phyloP scores from a whole-genome alignment of 495 filamentous ascomycete genomes.

The Talaromyces proteolyticus region DNA sequence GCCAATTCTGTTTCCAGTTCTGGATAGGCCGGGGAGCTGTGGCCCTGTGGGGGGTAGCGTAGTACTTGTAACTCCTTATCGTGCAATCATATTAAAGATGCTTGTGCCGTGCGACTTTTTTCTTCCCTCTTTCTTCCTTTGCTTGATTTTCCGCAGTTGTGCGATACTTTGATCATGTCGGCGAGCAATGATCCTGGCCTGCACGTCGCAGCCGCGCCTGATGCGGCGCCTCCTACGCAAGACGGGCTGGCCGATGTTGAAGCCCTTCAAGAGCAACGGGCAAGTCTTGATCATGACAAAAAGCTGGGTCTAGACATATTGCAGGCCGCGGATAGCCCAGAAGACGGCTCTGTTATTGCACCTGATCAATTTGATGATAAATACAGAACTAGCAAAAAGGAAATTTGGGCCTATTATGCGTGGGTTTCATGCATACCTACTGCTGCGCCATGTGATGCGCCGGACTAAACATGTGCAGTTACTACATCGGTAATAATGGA shows the following conservation, averaged over 20 bases:
- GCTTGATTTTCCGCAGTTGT: not conserved
- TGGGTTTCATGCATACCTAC: no score
- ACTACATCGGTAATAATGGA: conserved; percentile 65
- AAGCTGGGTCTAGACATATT: not conserved
- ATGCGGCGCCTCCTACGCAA: no score
- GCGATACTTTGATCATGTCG: not conserved
- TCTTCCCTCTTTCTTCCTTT: not conserved
- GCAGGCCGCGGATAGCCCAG: conserved; percentile 7
- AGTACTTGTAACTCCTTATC: not conserved
- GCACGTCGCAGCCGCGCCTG: not conserved
- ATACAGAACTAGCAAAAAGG: conserved; percentile 46
- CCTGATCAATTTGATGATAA: conserved; percentile 44
- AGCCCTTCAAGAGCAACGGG: no score
- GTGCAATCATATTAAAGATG: no score
- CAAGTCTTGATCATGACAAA: not conserved
- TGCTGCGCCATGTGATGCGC: no score
- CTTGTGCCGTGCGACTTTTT: not conserved
- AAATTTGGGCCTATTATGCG: conserved; percentile 63
- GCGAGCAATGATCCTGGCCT: not conserved
- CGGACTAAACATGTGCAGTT: conserved; percentile 24
- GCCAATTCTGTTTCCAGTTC: not conserved
- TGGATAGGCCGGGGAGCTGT: not conserved
- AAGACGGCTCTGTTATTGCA: conserved; percentile 26
- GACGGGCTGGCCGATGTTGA: not conserved
- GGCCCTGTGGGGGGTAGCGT: not conserved